Percentiles rank a stretch among this genome's conserved stretches.
phyloP scores from a whole-genome alignment of 2,329 filamentous ascomycete genomes.

The Cryphonectria naterciae region DNA sequence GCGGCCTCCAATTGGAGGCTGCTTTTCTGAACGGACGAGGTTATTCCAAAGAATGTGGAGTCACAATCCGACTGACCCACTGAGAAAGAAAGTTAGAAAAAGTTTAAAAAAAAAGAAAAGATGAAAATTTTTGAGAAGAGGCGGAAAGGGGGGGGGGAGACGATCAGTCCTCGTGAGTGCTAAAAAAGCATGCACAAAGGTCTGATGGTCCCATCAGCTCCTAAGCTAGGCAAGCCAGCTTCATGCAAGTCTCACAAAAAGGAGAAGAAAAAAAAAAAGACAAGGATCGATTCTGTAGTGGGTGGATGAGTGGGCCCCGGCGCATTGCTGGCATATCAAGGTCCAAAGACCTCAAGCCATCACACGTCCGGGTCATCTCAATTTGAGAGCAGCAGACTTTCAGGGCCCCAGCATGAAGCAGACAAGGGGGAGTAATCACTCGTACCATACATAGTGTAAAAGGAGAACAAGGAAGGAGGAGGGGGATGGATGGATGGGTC shows the following conservation, averaged over 20 bases:
- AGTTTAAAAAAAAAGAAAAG: not conserved
- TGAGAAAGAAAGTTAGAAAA: not conserved
- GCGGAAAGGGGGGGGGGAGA: not conserved
- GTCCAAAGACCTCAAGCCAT: not conserved
- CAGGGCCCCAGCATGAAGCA: not conserved
- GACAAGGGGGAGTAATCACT: not conserved
- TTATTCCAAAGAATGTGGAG: not conserved
- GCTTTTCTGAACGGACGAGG: not conserved
- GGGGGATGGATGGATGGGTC: not conserved
- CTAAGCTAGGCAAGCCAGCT: not conserved
- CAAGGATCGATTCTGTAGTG: not conserved
- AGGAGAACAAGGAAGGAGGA: not conserved
- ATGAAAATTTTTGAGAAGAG: not conserved
- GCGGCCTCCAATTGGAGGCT: not conserved
- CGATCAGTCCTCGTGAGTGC: not conserved
- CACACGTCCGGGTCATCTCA: not conserved
- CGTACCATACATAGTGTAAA: not conserved
- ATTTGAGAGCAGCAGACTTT: not conserved
- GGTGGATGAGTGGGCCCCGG: not conserved
- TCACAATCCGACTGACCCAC: not conserved
- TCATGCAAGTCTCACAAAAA: not conserved
- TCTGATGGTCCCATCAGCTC: not conserved
- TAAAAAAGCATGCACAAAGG: not conserved
- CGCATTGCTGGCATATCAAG: not conserved
- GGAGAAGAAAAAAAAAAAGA: not conserved